Evolutionary conservation across 2,329 filamentous ascomycete species (phyloP).

Genomic region (Sarocladium strictum): DNA sequence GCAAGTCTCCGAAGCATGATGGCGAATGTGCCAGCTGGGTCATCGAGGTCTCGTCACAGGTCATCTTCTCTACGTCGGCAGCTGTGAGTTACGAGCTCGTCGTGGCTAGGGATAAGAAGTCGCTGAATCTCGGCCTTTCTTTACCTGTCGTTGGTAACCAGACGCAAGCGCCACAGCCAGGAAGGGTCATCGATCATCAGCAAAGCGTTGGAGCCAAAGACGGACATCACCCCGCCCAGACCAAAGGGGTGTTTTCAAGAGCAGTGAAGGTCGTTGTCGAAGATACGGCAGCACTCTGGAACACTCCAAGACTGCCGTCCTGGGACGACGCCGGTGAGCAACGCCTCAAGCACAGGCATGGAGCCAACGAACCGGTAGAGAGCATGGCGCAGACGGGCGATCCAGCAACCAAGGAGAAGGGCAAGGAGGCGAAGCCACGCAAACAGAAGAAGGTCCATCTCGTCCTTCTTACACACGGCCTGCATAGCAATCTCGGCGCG

Average conservation of each 20-base stretch:
- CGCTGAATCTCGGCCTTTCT: conserved; percentile 57
- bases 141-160: conserved; percentile 39
- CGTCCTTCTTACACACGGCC: conserved; percentile 85
- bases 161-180: conserved; percentile 53
- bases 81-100: conserved; percentile 84
- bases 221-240: conserved; percentile 55
- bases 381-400: conserved; percentile 27
- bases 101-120: conserved; percentile 79
- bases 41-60: conserved; percentile 85
- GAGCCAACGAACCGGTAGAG: conserved; percentile 26
- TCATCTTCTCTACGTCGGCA: conserved; percentile 86
- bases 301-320: conserved; percentile 75
- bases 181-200: conserved; percentile 71
- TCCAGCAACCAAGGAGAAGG: conserved; percentile 19
- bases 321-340: conserved; percentile 42
- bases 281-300: conserved; percentile 87
- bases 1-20: conserved; percentile 37
- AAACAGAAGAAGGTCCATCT: conserved; percentile 79
- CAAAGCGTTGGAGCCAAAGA: conserved; percentile 52
- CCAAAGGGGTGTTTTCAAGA: conserved; percentile 76
- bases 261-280: conserved; percentile 75
- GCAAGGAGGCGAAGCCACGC: conserved; percentile 21
- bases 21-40: conserved; percentile 71
- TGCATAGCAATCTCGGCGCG: conserved; percentile 91
- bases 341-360: conserved; percentile 16